phyloP scores from a whole-genome alignment of 768 basidiomycete species.

The Leccinellum albellum region DNA sequence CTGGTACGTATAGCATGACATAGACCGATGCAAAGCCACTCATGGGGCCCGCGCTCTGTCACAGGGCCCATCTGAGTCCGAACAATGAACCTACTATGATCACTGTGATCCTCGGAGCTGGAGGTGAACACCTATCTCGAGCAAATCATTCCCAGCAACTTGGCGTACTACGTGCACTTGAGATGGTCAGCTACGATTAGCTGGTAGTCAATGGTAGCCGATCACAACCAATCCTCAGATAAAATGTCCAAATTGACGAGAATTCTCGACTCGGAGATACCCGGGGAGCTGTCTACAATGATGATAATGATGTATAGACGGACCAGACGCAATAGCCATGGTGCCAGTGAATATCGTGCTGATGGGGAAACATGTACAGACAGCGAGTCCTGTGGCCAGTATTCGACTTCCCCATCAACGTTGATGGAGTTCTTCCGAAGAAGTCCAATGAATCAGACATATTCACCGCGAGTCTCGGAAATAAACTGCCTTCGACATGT shows the following conservation, averaged over 20 bases:
- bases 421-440: constrained; percentile 17
- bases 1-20: background rate
- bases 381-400: background rate
- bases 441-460: constrained; percentile 43
- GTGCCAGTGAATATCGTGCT: background rate
- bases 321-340: background rate
- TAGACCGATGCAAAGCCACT: background rate
- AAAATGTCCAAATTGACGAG: background rate
- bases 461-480: constrained; percentile 36
- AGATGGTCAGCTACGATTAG: background rate
- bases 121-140: too few species aligned
- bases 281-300: background rate
- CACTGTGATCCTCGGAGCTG: too few species aligned
- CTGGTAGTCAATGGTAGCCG: background rate
- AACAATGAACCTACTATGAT: too few species aligned
- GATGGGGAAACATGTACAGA: constrained; percentile 44
- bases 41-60: background rate
- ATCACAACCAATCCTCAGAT: background rate
- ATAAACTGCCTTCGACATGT: constrained; percentile 1
- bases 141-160: background rate
- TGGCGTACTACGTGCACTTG: background rate
- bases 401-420: background rate
- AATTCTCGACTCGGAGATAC: background rate
- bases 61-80: background rate
- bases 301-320: background rate